Evolutionary conservation across 1,139 yeast species (phyloP).

Genomic region (Protomyces lactucae-debilis): DNA sequence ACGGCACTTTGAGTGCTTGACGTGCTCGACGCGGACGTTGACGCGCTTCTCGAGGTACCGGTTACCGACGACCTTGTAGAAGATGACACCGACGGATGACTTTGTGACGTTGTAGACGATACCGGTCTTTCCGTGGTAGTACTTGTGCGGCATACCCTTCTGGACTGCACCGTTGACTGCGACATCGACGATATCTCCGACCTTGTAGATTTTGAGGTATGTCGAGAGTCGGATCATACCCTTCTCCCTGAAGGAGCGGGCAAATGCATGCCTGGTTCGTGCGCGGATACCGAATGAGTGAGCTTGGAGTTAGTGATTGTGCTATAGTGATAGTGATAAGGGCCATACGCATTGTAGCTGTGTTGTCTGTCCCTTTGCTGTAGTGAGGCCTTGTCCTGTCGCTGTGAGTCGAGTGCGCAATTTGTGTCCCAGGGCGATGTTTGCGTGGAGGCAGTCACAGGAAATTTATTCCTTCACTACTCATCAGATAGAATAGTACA

Average conservation of each 20-base stretch:
- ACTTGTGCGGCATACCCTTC: constrained; percentile 99
- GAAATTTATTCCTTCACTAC: background rate
- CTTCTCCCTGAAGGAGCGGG: constrained; percentile 30
- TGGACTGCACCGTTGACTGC: constrained; percentile 96
- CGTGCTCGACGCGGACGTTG: constrained; percentile 97
- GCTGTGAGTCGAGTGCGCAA: no score
- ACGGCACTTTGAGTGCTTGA: constrained; percentile 99
- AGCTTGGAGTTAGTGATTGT: constrained; percentile 49
- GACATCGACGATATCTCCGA: constrained; percentile 99
- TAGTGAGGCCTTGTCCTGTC: background rate
- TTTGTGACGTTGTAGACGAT: constrained; percentile 97
- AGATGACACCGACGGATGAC: constrained; percentile 94
- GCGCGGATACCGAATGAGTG: constrained; percentile 50
- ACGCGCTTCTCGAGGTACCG: constrained; percentile 98
- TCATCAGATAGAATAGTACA: no score
- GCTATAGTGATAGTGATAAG: background rate
- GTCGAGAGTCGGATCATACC: constrained; percentile 56
- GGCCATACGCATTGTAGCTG: background rate
- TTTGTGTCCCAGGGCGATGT: no score
- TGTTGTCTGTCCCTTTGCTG: background rate
- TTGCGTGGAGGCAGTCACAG: background rate
- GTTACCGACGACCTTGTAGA: constrained; percentile 98
- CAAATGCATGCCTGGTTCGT: constrained; percentile 30
- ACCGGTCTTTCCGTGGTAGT: constrained; percentile 99
- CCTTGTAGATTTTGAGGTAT: constrained; percentile 96